A percentile compares a stretch with the other conserved stretches of the same genome.
phyloP scores from a whole-genome alignment of 208 protist species.

The Angomonas deanei region DNA sequence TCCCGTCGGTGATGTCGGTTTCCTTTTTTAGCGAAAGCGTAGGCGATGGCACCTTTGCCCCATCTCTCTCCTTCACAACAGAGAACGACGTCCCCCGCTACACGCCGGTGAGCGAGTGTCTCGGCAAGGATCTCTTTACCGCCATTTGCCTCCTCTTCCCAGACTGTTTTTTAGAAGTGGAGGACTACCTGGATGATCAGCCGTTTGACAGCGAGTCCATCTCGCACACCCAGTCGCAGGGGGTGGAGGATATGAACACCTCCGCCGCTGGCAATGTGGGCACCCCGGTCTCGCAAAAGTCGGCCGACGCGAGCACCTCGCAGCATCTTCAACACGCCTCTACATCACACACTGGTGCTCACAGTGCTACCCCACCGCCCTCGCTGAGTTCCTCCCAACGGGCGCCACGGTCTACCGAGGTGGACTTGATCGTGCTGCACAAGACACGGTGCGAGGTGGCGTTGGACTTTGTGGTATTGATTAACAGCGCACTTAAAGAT shows the following conservation, averaged over 20 bases:
- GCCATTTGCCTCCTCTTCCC: constrained; percentile 61
- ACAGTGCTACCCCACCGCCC: not conserved
- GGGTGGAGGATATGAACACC: not conserved
- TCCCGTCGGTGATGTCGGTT: constrained; percentile 62
- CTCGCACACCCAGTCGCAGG: not conserved
- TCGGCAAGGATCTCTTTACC: constrained; percentile 45
- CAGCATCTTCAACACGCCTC: no score
- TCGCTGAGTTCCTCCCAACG: not conserved
- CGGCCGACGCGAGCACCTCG: no score
- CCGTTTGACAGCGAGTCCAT: constrained; percentile 9
- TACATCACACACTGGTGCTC: no score
- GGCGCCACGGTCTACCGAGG: not conserved
- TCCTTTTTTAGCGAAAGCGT: constrained; percentile 31
- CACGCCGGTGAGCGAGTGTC: constrained; percentile 26
- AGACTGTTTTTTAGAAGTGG: constrained; percentile 51
- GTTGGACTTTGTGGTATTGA: not conserved
- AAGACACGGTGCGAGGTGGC: not conserved
- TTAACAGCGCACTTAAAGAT: not conserved
- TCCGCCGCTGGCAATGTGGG: not conserved
- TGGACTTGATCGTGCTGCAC: not conserved
- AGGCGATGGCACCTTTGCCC: constrained; percentile 53
- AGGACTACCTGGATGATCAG: not conserved
- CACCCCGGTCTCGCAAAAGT: constrained; percentile 1
- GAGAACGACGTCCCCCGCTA: constrained; percentile 17
- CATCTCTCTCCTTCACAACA: constrained; percentile 33